phyloP scores from a whole-genome alignment of 192 early-diverging fungal species.

The Podila epicladia region DNA sequence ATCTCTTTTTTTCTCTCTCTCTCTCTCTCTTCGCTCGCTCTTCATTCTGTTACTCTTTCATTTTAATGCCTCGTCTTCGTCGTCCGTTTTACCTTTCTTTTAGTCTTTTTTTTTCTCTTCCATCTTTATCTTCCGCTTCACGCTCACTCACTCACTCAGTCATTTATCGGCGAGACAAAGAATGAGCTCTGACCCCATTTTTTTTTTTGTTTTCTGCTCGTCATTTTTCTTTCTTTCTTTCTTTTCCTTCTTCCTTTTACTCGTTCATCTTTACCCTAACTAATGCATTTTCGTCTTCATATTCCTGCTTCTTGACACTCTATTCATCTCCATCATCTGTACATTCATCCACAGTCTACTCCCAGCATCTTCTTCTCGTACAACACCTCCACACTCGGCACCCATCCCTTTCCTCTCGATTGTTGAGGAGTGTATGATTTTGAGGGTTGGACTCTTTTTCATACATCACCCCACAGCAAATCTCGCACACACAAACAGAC shows the following conservation, averaged over 20 bases:
- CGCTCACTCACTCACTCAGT: neutral
- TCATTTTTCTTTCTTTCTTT: neutral
- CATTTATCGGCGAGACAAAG: neutral
- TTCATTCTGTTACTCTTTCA: too few relatives aligned
- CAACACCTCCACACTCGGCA: neutral
- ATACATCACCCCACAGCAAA: too few relatives aligned
- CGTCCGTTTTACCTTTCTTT: neutral
- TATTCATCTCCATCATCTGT: neutral
- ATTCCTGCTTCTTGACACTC: neutral
- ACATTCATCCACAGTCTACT: neutral
- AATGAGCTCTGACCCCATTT: too few relatives aligned
- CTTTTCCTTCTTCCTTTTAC: neutral
- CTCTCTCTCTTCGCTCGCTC: neutral
- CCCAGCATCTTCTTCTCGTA: neutral
- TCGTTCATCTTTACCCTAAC: neutral
- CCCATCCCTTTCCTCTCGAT: neutral
- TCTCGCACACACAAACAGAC: too few relatives aligned
- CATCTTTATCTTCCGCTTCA: neutral
- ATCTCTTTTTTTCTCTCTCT: conserved; percentile 4
- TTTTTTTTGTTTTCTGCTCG: too few relatives aligned
- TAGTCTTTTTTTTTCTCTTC: neutral
- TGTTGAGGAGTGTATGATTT: too few relatives aligned
- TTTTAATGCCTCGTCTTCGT: neutral
- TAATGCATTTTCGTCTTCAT: neutral
- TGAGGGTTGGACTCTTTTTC: too few relatives aligned